phyloP scores from a whole-genome alignment of 108 stramenopile genomes.

The Nannochloropsis salina region DNA sequence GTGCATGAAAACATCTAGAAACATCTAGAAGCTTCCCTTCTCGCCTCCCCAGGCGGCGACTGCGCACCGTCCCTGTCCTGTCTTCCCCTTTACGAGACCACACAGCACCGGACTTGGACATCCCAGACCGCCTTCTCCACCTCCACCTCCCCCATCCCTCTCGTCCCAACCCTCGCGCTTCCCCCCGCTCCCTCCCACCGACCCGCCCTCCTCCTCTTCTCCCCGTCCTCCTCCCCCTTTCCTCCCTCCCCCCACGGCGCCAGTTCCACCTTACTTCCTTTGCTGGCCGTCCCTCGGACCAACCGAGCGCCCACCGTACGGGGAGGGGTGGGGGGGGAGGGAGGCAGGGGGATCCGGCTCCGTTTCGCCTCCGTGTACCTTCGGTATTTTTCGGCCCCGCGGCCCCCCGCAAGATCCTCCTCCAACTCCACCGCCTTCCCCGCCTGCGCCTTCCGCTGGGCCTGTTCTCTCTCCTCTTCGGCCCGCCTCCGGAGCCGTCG shows the following conservation, averaged over 20 bases:
- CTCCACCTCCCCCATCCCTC: not conserved
- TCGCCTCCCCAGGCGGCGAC: no score
- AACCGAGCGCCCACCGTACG: no score
- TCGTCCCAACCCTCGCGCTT: not conserved
- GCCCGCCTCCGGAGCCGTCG: conserved; percentile 11
- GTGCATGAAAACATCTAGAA: no score
- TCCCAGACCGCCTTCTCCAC: not conserved
- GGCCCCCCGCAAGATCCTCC: conserved; percentile 22
- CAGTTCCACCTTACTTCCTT: no score
- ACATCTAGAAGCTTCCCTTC: no score
- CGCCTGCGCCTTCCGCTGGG: not conserved
- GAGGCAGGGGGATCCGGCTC: not conserved
- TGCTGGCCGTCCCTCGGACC: no score
- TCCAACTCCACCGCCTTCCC: conserved; percentile 21
- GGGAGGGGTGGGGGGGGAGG: no score
- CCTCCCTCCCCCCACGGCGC: not conserved
- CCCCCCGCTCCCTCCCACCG: not conserved
- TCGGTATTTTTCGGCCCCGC: not conserved
- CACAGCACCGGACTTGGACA: not conserved
- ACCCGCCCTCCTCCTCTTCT: not conserved
- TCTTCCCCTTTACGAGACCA: not conserved
- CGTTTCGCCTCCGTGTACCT: not conserved
- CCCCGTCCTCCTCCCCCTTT: not conserved
- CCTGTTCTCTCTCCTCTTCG: conserved; percentile 30
- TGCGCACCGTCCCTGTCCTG: not conserved